Base-by-base conservation (phyloP, 2,329 filamentous ascomycete genomes). In the Penicillium aurantiogriseum region DNA sequence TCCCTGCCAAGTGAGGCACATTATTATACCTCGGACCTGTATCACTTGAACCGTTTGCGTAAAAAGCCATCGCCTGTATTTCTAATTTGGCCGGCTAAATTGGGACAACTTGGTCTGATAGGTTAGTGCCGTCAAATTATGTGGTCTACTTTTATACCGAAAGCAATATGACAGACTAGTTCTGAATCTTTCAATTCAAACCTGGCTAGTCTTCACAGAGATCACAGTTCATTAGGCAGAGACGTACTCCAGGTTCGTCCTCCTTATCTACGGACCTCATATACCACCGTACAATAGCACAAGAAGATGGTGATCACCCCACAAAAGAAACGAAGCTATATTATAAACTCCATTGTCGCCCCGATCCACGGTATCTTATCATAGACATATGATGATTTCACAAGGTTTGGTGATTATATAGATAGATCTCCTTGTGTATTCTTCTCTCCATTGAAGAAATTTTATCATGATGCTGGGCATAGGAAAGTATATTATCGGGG, bases 401-500 rank as follows among this genome's bases (percentile, higher is more conserved):
- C 31, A 13, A 29, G 13, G 11, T 2, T 29, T 31, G 36, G 27
- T 23, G n/a, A 19, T 15, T 43, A 57, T 57, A 47, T 36, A 53
- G n/a, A 47, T 31, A 51, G 31, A 33, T n/a, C 4, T 23, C 15
- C 19, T 52, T 9, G 10, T 10, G 10, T 23, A 8, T 44, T 11
- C 13, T 35, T 40, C 10, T 23, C 8, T 42, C 17, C 43, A 15
- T 38, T 15, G 3, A 9, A n/a, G 15, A 42, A 9, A 48, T 19
- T 10, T 19, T 2, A 44, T 39, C 33, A 61, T 59, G 56, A 6
- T 42, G 2, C 35, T 42, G 19, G 51, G 27, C 8, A 48, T 49
- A 25, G 42, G 48, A 44, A 59, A 61, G 23, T 59, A 50, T 25
- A 55, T 64, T 17, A 52, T 65, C 9, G 58, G 63, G 17, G 38